Evolutionary conservation across 2,329 filamentous ascomycete species (phyloP), one percentile per base, ranked within the genome.

Genomic region (Trichoderma simmonsii): DNA sequence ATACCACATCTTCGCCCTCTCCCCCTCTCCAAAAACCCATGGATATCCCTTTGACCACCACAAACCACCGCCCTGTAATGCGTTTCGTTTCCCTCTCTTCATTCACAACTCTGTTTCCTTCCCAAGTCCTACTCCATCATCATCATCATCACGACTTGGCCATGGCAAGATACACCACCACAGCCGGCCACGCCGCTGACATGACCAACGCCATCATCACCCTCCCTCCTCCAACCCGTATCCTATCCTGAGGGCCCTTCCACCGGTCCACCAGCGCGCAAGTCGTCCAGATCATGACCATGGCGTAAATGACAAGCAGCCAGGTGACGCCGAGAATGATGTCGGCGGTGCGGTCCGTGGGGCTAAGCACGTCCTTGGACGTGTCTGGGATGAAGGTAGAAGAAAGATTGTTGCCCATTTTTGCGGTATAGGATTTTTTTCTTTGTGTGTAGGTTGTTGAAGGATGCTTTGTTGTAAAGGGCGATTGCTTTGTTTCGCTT

Each of bases 401-500:
- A n/a, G 83, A 84, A 32, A 84, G 81, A 69, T 83, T 83, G 73
- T 75, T 76, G 73, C 82, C 82, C 83, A 84, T 84, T 34, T 67
- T 79, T 73, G 18, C 14, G n/a, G 12, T 48, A 9, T 61, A 28
- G 34, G 9, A 12, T 48, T 64, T 30, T 30, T 59, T 59, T 48
- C 15, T 43, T 43, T 36, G 34, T 36, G 15, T 51, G 43, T 51
- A 51, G 43, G 43, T 21, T 51, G 43, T 51, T 57, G 57, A 26
- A 30, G 26, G 8, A n/a, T 57, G 54, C 15, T 30, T 57, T 30
- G 56, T 59, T 30, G 56, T 28, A 54, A 48, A 54, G 48, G 21
- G n/a, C 9, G 43, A 28, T 32, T 32, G 56, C 26, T 59, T 59
- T 18, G 14, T 36, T 36, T 36, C 14, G 28, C 11, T 34, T 34